Evolutionary conservation across 2,329 filamentous ascomycete species (phyloP).

Genomic region (Trichoderma sp.): DNA sequence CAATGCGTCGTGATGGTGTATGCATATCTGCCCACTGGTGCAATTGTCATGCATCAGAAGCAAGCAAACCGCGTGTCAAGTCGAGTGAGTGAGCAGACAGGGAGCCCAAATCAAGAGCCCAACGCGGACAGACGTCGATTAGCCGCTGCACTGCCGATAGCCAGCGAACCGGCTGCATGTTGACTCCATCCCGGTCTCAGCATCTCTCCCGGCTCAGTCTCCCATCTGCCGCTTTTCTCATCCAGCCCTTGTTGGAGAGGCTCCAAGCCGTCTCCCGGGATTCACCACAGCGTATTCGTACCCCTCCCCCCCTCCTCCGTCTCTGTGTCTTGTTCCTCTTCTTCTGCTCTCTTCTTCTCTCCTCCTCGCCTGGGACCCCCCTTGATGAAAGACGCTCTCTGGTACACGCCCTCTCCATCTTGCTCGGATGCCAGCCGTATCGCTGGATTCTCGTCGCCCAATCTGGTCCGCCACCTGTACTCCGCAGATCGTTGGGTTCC

Average conservation of each 20-base stretch:
- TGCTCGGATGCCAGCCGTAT: constrained; percentile 18
- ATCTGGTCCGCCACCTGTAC: not conserved
- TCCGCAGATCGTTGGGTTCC: constrained; percentile 13
- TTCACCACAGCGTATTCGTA: not conserved
- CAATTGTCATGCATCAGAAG: not conserved
- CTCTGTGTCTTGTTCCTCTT: not conserved
- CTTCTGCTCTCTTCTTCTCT: not conserved
- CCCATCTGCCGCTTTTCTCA: not conserved
- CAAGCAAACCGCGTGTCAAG: not conserved
- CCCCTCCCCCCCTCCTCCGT: not conserved
- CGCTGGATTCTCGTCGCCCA: not conserved
- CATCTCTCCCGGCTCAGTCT: not conserved
- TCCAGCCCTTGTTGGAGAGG: not conserved
- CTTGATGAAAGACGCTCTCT: not conserved
- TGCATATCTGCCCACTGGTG: not conserved
- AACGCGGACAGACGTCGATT: not conserved
- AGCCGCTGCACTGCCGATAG: not conserved
- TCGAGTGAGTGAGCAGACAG: not conserved
- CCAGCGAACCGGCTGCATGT: constrained; percentile 5
- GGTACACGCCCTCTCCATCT: not conserved
- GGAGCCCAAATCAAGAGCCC: not conserved
- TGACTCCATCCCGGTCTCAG: constrained; percentile 11
- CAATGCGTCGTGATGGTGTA: not conserved
- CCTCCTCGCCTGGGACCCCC: not conserved
- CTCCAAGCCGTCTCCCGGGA: not conserved